Conservation (phyloP, 768 basidiomycete species). For the Agaricus blazei region DNA sequence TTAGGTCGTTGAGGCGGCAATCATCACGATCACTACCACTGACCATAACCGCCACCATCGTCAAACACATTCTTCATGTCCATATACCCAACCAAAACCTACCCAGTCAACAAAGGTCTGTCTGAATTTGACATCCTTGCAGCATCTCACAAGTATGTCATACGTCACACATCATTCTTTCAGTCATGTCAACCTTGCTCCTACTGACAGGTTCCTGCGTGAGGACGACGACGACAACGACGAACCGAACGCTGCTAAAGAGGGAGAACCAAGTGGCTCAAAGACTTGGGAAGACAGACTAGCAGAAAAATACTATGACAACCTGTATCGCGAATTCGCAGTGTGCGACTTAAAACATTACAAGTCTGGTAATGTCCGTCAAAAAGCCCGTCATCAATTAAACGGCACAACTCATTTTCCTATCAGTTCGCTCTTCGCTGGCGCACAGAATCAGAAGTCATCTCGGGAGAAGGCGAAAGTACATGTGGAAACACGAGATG, state of each 20-base stretch:
- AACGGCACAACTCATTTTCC: neutral
- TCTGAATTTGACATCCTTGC: conserved; percentile 78
- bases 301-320: conserved; percentile 84
- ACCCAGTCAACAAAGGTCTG: conserved; percentile 23
- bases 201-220: conserved; percentile 62
- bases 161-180: neutral
- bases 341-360: conserved; percentile 94
- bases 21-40: neutral
- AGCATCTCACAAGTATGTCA: conserved; percentile 57
- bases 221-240: conserved; percentile 43
- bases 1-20: neutral
- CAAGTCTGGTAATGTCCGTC: conserved; percentile 79
- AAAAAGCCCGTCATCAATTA: neutral
- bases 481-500: conserved; percentile 92
- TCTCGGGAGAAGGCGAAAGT: conserved; percentile 78
- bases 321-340: conserved; percentile 87
- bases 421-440: conserved; percentile 83
- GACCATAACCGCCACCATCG: neutral
- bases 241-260: neutral
- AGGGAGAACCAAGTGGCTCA: neutral
- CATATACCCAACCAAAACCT: conserved; percentile 30
- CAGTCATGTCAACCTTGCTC: neutral
- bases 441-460: conserved; percentile 89
- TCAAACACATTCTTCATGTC: conserved; percentile 21
- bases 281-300: conserved; percentile 76